Evolutionary conservation across 108 stramenopile species (phyloP).

Genomic region (Pseudonitzschia pungens): DNA sequence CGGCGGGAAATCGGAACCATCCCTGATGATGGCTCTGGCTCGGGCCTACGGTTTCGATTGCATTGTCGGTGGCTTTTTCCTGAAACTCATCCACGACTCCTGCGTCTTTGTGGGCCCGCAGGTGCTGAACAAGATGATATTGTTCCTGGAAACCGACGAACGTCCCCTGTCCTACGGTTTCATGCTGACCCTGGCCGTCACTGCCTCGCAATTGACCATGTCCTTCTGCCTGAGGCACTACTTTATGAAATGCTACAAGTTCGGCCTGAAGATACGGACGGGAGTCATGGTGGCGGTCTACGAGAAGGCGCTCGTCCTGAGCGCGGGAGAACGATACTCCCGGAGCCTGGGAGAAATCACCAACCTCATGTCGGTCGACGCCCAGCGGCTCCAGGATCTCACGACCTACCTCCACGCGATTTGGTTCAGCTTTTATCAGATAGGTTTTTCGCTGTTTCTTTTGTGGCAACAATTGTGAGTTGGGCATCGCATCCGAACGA

Average conservation of each 20-base stretch:
- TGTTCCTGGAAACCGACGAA: constrained; percentile 56
- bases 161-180: constrained; percentile 60
- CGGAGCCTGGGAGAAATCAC: constrained; percentile 75
- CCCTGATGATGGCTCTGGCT: constrained; percentile 52
- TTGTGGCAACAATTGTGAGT: constrained; percentile 65
- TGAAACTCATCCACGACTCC: constrained; percentile 88
- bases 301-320: constrained; percentile 78
- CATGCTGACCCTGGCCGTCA: constrained; percentile 54
- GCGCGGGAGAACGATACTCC: constrained; percentile 61
- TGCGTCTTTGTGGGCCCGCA: constrained; percentile 86
- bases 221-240: constrained; percentile 88
- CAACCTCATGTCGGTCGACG: constrained; percentile 88
- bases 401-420: constrained; percentile 72
- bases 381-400: constrained; percentile 70
- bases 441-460: constrained; percentile 67
- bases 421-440: constrained; percentile 80
- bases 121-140: constrained; percentile 76
- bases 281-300: constrained; percentile 84
- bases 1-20: constrained; percentile 29
- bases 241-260: constrained; percentile 88
- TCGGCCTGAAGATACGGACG: constrained; percentile 84
- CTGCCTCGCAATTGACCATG: constrained; percentile 74
- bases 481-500: neutral
- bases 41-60: constrained; percentile 76
- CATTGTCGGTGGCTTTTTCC: constrained; percentile 50